Percentiles rank a stretch among this genome's conserved stretches.
These are phyloP conservation scores for Parasarocladium wereldwijsianum DNA, from an alignment of 2,329 filamentous ascomycete genomes.

Conservation along the genomic window DNA sequence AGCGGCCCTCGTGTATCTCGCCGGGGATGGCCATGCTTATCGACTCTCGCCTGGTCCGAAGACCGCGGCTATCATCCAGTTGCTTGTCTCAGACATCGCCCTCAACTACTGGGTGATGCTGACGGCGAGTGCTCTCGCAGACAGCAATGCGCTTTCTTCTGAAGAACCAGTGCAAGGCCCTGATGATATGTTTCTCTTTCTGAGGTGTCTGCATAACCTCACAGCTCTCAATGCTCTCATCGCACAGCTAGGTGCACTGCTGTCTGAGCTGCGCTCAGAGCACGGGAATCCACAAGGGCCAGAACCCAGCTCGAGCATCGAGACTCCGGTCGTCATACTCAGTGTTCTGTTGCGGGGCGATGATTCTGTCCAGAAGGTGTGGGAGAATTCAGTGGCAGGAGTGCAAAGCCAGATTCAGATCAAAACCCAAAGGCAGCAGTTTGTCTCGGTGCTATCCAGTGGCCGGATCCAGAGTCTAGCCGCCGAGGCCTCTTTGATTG, in stretches of 20 bases:
- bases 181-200: conserved; percentile 34
- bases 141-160: conserved; percentile 2
- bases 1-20: conserved; percentile 36
- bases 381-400: conserved; percentile 16
- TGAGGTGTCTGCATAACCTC: conserved; percentile 55
- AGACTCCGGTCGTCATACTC: conserved; percentile 28
- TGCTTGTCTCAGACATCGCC: conserved; percentile 58
- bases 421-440: conserved; percentile 17
- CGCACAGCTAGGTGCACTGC: conserved; percentile 49
- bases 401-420: conserved; percentile 12
- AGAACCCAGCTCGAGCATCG: conserved; percentile 27
- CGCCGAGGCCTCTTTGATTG: conserved; percentile 39
- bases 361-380: conserved; percentile 20
- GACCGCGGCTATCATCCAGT: conserved; percentile 60
- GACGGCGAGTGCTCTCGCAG: conserved; percentile 23
- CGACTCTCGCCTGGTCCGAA: conserved; percentile 40
- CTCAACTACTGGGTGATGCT: conserved; percentile 70
- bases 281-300: conserved; percentile 20
- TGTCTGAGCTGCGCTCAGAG: conserved; percentile 31
- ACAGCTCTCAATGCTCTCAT: conserved; percentile 66
- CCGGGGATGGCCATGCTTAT: conserved; percentile 9
- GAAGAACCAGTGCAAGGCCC: conserved; percentile 8
- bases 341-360: conserved; percentile 24
- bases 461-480: conserved; percentile 34
- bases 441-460: conserved; percentile 30